These are phyloP conservation scores for Cytospora chrysosperma DNA, from an alignment of 2,329 filamentous ascomycete species.

Conservation along the genomic window DNA sequence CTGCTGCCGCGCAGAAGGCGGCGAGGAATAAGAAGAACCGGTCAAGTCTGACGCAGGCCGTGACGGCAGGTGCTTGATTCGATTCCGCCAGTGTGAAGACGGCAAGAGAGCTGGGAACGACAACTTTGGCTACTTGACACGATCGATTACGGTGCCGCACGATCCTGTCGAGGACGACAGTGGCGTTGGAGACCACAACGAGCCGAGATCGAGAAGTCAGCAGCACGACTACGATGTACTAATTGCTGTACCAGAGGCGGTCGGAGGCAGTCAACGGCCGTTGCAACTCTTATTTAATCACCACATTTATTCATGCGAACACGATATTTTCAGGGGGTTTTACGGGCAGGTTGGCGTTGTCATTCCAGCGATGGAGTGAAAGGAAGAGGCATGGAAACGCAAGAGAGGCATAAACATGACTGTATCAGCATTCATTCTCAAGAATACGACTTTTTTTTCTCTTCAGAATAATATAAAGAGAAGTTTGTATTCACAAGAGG, in stretches of 20 bases:
- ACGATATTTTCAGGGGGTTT: slow-evolving; percentile 2
- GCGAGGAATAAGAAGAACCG: slow-evolving; percentile 25
- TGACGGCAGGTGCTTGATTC: slow-evolving; percentile 19
- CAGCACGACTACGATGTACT: neutral
- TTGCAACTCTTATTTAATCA: neutral
- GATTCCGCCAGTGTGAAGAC: neutral
- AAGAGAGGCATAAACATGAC: neutral
- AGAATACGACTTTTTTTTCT: neutral
- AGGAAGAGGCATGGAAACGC: neutral
- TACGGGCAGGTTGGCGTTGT: neutral
- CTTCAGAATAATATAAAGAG: neutral
- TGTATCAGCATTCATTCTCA: neutral
- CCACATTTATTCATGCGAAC: slow-evolving; percentile 12
- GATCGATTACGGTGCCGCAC: neutral
- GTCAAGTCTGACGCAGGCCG: slow-evolving; percentile 13
- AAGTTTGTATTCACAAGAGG: neutral
- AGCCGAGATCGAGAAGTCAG: neutral
- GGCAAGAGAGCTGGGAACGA: neutral
- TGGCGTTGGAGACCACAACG: neutral
- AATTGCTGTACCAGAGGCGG: neutral
- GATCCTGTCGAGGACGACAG: neutral
- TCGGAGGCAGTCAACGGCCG: neutral
- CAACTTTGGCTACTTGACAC: neutral
- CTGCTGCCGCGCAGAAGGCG: slow-evolving; percentile 14
- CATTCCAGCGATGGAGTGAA: neutral